A percentile compares a stretch with the other conserved stretches of the same genome.
These are phyloP conservation scores for Leptographium galeiforme DNA, from an alignment of 2,329 filamentous ascomycete species.

Conservation along the genomic window DNA sequence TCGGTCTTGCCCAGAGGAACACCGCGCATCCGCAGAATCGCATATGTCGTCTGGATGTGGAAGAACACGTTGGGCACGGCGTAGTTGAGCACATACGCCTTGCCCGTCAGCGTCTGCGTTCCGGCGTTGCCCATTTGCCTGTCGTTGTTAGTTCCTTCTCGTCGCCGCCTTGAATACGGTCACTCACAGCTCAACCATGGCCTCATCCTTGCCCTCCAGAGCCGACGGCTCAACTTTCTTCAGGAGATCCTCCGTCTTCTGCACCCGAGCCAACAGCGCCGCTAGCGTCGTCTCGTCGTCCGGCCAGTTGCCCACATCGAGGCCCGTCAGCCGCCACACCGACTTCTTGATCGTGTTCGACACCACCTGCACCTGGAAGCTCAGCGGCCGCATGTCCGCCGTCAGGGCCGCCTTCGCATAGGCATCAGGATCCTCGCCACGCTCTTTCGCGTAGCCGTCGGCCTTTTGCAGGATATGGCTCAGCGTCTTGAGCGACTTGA, in stretches of 20 bases:
- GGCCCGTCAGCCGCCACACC: conserved; percentile 16
- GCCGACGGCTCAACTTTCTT: conserved; percentile 14
- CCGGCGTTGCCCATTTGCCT: conserved; percentile 8
- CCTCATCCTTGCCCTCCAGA: conserved; percentile 15
- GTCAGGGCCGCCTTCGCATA: conserved; percentile 15
- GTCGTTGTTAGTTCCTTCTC: background rate
- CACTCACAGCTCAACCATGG: conserved; percentile 15
- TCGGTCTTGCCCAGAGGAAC: conserved; percentile 45
- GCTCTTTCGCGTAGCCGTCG: conserved; percentile 15
- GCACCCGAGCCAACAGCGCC: conserved; percentile 17
- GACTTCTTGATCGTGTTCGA: conserved; percentile 17
- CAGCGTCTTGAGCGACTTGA: conserved; percentile 14
- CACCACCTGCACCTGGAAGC: conserved; percentile 21
- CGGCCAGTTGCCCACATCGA: conserved; percentile 12
- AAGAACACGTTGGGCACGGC: conserved; percentile 48
- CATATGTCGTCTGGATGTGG: conserved; percentile 42
- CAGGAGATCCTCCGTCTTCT: conserved; percentile 19
- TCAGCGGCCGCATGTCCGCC: conserved; percentile 23
- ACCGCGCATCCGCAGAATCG: conserved; percentile 40
- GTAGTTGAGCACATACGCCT: conserved; percentile 29
- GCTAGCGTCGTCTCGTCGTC: conserved; percentile 20
- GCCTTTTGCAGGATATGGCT: conserved; percentile 19
- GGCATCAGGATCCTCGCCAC: conserved; percentile 12
- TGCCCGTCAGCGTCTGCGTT: conserved; percentile 9
- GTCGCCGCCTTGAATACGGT: too few relatives aligned